These are phyloP conservation scores for Alternaria arborescens DNA, from an alignment of 2,329 filamentous ascomycete species.

Conservation along the genomic window DNA sequence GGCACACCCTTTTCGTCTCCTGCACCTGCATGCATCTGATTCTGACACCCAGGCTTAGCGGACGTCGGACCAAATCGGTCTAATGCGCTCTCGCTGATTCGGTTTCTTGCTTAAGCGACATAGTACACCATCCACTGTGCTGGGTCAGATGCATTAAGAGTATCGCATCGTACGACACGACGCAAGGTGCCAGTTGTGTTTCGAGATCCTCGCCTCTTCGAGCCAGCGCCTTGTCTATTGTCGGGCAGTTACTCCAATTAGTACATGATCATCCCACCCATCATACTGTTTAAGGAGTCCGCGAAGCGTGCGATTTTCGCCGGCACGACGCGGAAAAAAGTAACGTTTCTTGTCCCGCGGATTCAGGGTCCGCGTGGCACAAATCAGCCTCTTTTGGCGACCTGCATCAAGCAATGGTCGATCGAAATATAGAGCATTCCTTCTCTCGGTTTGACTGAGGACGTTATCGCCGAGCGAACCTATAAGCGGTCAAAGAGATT, in stretches of 20 bases:
- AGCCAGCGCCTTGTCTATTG: slow-evolving; percentile 7
- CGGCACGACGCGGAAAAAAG: slow-evolving; percentile 18
- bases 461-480: slow-evolving; percentile 1
- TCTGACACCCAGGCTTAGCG: slow-evolving; percentile 19
- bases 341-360: slow-evolving; percentile 6
- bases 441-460: slow-evolving; percentile 1
- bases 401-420: slow-evolving; percentile 16
- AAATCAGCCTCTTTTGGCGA: slow-evolving; percentile 11
- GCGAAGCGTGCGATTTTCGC: slow-evolving; percentile 6
- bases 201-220: slow-evolving; percentile 14
- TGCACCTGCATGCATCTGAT: slow-evolving; percentile 19
- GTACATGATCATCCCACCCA: slow-evolving; percentile 16
- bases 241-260: slow-evolving; percentile 11
- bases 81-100: slow-evolving; percentile 18
- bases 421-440: slow-evolving; percentile 16
- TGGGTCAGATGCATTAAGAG: slow-evolving; percentile 22
- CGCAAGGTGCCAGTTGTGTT: slow-evolving; percentile 18
- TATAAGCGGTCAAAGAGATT: slow-evolving; percentile 10
- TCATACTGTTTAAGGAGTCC: slow-evolving; percentile 4
- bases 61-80: slow-evolving; percentile 16
- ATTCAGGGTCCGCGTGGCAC: slow-evolving; percentile 17
- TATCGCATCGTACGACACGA: slow-evolving; percentile 27
- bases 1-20: slow-evolving; percentile 19
- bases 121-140: slow-evolving; percentile 12
- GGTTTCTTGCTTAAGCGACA: slow-evolving; percentile 28